These are phyloP conservation scores for Anthracocystis panici-leucophaei DNA, from an alignment of 1,284 basidiomycete species.

Conservation along the genomic window DNA sequence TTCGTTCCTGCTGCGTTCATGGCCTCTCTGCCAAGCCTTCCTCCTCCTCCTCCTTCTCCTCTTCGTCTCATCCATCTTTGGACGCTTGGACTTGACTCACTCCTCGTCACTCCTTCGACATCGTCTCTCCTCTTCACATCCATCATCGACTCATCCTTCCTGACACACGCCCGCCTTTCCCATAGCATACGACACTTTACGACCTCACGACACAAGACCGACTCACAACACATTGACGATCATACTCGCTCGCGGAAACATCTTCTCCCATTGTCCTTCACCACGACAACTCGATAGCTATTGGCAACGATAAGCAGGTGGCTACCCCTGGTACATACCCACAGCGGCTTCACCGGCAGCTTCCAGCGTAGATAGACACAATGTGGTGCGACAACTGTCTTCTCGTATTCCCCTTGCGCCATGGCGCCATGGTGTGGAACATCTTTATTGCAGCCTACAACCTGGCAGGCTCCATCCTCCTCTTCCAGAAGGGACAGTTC, in stretches of 20 bases:
- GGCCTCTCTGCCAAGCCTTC: background rate
- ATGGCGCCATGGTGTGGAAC: constrained; percentile 80
- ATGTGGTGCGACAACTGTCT: constrained; percentile 66
- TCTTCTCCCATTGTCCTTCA: background rate
- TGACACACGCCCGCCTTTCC: background rate
- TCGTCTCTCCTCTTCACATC: background rate
- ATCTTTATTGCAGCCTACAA: constrained; percentile 78
- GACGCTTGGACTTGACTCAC: background rate
- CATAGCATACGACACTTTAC: constrained; percentile 4
- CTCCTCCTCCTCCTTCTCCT: background rate
- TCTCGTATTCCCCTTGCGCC: constrained; percentile 54
- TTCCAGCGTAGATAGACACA: background rate
- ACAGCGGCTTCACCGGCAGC: background rate
- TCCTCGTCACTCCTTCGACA: background rate
- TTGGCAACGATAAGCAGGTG: background rate
- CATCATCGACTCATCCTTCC: background rate
- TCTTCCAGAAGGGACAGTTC: constrained; percentile 77
- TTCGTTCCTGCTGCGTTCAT: background rate
- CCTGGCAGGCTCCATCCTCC: constrained; percentile 77
- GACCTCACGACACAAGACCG: background rate
- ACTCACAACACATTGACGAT: background rate
- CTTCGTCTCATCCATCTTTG: background rate
- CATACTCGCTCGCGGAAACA: background rate
- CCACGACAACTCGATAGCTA: background rate
- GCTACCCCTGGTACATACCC: too few species aligned